Evolutionary conservation across 208 protist genomes (phyloP).

Genomic region (Entamoeba dispar): DNA sequence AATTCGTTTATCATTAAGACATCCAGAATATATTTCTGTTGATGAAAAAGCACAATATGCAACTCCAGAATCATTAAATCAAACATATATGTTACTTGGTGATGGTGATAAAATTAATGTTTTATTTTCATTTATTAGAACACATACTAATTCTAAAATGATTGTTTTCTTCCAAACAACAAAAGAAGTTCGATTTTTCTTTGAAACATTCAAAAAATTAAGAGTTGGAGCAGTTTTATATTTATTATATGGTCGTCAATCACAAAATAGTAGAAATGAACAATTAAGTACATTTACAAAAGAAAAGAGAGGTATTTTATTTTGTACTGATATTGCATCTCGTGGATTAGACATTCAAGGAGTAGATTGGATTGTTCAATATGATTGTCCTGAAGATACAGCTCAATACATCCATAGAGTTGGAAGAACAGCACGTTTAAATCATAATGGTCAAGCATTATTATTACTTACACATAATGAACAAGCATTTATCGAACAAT

Average conservation of each 20-base stretch:
- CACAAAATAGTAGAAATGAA: neutral
- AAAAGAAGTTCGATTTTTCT: constrained; percentile 43
- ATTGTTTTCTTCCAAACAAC: constrained; percentile 76
- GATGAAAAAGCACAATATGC: constrained; percentile 43
- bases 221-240: constrained; percentile 42
- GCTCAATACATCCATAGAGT: constrained; percentile 54
- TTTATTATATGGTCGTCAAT: constrained; percentile 44
- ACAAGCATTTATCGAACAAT: constrained; percentile 25
- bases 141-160: constrained; percentile 71
- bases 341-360: constrained; percentile 58
- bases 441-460: constrained; percentile 35
- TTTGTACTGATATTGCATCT: constrained; percentile 54
- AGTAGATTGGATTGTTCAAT: constrained; percentile 57
- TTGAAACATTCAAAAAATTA: constrained; percentile 42
- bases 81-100: constrained; percentile 65
- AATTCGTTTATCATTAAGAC: constrained; percentile 27
- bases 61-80: constrained; percentile 63
- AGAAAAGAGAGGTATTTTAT: constrained; percentile 22
- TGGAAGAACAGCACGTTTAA: constrained; percentile 48
- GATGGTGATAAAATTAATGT: constrained; percentile 75
- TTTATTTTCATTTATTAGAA: constrained; percentile 81
- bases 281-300: neutral
- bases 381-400: constrained; percentile 35
- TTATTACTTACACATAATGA: constrained; percentile 38
- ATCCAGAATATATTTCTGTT: constrained; percentile 75